Evolutionary conservation across 1,284 basidiomycete genomes (phyloP), one percentile per base, ranked within the genome.

Genomic region (Ganoderma leucocontextum): DNA sequence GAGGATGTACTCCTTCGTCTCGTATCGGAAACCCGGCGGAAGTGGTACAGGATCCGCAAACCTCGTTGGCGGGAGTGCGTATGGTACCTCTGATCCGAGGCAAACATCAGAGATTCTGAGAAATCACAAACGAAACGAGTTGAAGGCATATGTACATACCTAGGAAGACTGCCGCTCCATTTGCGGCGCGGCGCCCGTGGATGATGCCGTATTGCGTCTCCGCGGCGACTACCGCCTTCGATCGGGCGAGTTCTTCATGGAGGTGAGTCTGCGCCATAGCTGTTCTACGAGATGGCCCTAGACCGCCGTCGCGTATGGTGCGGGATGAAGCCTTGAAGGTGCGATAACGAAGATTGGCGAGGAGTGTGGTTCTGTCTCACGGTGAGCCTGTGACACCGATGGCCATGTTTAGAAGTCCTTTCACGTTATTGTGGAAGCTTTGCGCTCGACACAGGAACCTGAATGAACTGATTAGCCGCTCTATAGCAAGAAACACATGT

Each of bases 11-110:
- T 89, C 87, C 75, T 84, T 87, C 17, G 82, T 76, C 64, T 87
- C 84, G 71, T 94, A 94, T 10, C 75, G 80, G 76, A 84, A 89
- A 42, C 78, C 78, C 0, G 78, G 60, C 0, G 90, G 87, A 2
- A 94, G 79, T 0, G 87, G 83, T 41, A 83, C 74, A 1, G 91
- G 87, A 74, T 93, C 87, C 61, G 87, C 80, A 75, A 92, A 94
- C 36, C 91, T 84, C 36, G 74, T 78, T 0, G 90, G 90, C 52
- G 88, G 86, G 29, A 90, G 77, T 1, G 88, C 91, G 75, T 92
- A 94, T 0, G 92, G 92, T 39, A 95, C 82, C 80, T 94, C 91
- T 93, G 68, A 7, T 52, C 3, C 5, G 7, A 1, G 25, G 22
- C 17, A 9, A n/a, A 4, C 5, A 52, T 49, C n/a, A 53, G 12